Evolutionary conservation across 768 basidiomycete species (phyloP).

Genomic region (Serendipita vermifera): DNA sequence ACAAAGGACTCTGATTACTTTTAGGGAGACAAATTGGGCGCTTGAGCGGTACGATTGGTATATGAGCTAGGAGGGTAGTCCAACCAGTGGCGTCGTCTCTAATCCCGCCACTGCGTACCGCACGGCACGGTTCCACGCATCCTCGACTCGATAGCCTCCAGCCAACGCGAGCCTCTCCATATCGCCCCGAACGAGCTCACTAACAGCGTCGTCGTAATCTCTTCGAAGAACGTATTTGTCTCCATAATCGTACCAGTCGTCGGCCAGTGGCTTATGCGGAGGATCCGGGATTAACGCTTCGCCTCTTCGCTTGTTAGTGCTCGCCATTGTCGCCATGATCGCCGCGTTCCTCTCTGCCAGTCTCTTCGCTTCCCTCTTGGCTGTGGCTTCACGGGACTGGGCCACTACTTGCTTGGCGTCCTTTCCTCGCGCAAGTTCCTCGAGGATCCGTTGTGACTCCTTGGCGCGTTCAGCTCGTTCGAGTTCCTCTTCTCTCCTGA

Average conservation of each 20-base stretch:
- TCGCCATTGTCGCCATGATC: neutral
- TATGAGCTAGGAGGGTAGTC: conserved; percentile 3
- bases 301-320: neutral
- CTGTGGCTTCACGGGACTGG: conserved; percentile 52
- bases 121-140: conserved; percentile 77
- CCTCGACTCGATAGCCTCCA: conserved; percentile 68
- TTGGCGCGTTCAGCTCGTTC: conserved; percentile 67
- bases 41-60: too few species aligned
- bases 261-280: conserved; percentile 67
- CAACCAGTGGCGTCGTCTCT: conserved; percentile 37
- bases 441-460: conserved; percentile 59
- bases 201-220: conserved; percentile 59
- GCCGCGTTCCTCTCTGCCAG: neutral
- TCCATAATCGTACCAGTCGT: conserved; percentile 63
- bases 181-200: conserved; percentile 64
- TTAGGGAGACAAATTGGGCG: too few species aligned
- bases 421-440: conserved; percentile 57
- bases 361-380: conserved; percentile 19
- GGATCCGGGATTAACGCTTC: conserved; percentile 51
- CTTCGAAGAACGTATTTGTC: conserved; percentile 44
- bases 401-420: conserved; percentile 33
- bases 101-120: conserved; percentile 59
- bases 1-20: too few species aligned
- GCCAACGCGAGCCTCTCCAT: conserved; percentile 67
- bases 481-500: conserved; percentile 55